Base-by-base conservation (phyloP, 345 rosid species). In the Linum usitatissimum region DNA sequence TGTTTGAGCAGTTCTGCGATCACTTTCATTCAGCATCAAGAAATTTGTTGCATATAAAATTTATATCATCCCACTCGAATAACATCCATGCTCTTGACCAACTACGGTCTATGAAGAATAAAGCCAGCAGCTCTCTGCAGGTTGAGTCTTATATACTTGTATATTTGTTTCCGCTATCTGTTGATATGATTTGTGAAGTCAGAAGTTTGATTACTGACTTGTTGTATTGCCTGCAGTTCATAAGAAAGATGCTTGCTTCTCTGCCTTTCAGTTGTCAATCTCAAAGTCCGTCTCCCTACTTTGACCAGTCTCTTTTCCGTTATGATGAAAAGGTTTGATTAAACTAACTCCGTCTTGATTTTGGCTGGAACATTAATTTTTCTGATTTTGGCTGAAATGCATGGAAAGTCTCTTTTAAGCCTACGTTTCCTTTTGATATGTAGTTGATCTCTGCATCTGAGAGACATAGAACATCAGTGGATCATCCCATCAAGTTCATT, bases 231-330 rank as follows among this genome's bases (percentile, higher is more conserved):
- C 65, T 68, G 73, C 88, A 90, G 97, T 85, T 87, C 77, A 87
- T 84, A 78, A 90, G 81, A 88, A 93, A 86, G 85, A 84, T 93
- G 90, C 72, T 90, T 75, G 73, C 69, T 28, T 78, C 93, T 18
- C 80, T 93, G 75, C 90, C 97, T 67, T 84, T 85, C 66, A 77
- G 79, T 72, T 87, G 97, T 63, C 99, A 93, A 68, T 90, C 96
- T 70, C 86, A 78, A 67, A 84, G 91, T 77, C 97, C 99, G n/a
- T 93, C 99, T 67, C 99, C 99, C 55, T 93, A 90, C 66, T 90
- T 90, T 60, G 99, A 93, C 73, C 99, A 85, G 53, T 84, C 90
- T 66, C 96, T 93, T 58, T 93, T 90, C 71, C 90, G 93, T 57
- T 93, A 74, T 55, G 96, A 90, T 72, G 99, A 93, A 70, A 93